Base-by-base conservation (phyloP, 169 alveolate genomes). In the Plasmodium ovale region DNA sequence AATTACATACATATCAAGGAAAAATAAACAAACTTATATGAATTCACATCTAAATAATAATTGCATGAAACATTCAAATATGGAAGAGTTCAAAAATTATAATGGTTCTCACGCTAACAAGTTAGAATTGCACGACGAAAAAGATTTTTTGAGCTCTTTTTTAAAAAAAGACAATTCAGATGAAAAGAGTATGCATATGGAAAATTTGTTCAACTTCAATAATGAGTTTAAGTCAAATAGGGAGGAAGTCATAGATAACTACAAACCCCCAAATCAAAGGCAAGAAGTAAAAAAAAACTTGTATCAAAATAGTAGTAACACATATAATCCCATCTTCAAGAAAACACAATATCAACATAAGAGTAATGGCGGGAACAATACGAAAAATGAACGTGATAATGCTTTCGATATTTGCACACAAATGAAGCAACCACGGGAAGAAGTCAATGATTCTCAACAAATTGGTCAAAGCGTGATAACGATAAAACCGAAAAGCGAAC, bases 121-220 rank as follows among this genome's bases (percentile, higher is more conserved):
- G 51, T n/a, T 33, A 21, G 60, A 47, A 79, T 51, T 79, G 51
- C 27, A 31, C 42, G 44, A 62, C 12, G 21, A 44, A 62, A 31
- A 56, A 4, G 84, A 65, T 64, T 65, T 79, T 37, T 19, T 64
- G 3, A 53, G 27, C 25, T 51, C 84, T n/a, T 67, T 67, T 31
- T 49, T 79, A 59, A 33, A 64, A 65, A 51, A 64, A 16, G 47
- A 79, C 4, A n/a, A 19, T 2, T n/a, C 16, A 1, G 47, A 79
- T 65, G 70, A 65, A 27, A n/a, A 79, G 65, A 51, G 42, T 65
- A 53, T 65, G 70, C 53, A 62, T 58, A 42, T 79, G 29, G 82
- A 62, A 53, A 79, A 62, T 53, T 44, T 79, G 25, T 79, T 79
- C 37, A 21, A 31, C 51, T 47, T 47, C 12, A 51, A 70, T 47